A percentile compares a stretch with the other conserved stretches of the same genome.
Evolutionary conservation across 106 monocot species (phyloP).

Genomic region (Phalaenopsis aphrodite): DNA sequence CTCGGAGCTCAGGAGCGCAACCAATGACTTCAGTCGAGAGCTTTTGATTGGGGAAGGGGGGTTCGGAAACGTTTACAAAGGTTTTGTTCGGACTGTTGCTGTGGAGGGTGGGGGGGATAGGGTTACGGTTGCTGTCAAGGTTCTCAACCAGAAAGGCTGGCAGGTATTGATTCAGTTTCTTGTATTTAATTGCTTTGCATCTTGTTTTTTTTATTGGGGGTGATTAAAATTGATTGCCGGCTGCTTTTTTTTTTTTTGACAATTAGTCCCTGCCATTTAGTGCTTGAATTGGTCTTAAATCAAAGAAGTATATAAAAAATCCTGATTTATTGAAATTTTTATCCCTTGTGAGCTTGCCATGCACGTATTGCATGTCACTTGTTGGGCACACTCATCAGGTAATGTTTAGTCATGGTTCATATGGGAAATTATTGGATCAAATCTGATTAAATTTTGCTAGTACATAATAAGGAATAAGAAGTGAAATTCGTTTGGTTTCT

Average conservation of each 20-base stretch:
- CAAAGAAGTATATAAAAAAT: neutral
- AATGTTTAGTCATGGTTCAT: neutral
- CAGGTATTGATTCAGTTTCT: slow-evolving; percentile 10
- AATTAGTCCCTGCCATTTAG: neutral
- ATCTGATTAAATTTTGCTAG: neutral
- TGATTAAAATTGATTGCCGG: neutral
- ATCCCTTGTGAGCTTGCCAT: neutral
- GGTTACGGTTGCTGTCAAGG: slow-evolving; percentile 16
- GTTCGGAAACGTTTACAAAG: slow-evolving; percentile 21
- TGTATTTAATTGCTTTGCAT: neutral
- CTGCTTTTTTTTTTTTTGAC: neutral
- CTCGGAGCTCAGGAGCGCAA: slow-evolving; percentile 12
- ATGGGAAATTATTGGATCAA: neutral
- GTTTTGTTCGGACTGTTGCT: slow-evolving; percentile 3
- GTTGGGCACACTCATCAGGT: neutral
- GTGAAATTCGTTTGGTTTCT: neutral
- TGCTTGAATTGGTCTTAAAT: neutral
- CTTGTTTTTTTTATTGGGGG: neutral
- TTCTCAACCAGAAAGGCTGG: slow-evolving; percentile 16
- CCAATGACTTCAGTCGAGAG: slow-evolving; percentile 14
- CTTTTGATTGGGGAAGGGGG: slow-evolving; percentile 21
- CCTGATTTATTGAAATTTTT: neutral
- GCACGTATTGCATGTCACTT: neutral
- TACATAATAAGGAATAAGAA: neutral
- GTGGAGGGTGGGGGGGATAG: slow-evolving; percentile 3